These are phyloP conservation scores for Wallacemonas collosoma DNA, from an alignment of 208 protist species.

Conservation along the genomic window DNA sequence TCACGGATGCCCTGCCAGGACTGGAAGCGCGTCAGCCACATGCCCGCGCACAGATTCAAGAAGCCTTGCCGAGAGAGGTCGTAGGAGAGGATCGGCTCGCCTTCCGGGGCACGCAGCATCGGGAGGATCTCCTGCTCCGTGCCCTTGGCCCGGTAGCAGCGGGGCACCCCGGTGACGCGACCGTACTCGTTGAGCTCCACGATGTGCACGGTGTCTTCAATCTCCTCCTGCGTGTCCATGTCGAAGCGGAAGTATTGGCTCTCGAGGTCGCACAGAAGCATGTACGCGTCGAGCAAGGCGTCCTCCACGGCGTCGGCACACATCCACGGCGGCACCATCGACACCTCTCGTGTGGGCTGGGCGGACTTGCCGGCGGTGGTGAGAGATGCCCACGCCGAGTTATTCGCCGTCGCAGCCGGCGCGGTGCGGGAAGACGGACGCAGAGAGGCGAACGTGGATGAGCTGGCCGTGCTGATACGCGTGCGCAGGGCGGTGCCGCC, in stretches of 20 bases:
- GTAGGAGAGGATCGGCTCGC: conserved; percentile 5
- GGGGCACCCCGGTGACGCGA: conserved; percentile 19
- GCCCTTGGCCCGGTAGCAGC: conserved; percentile 34
- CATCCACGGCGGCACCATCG: conserved; percentile 3
- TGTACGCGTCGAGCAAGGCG: conserved; percentile 11
- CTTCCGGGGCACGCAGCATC: conserved; percentile 38
- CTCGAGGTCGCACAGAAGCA: conserved; percentile 21
- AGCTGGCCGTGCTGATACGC: not conserved
- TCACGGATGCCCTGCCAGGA: conserved; percentile 10
- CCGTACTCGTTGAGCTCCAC: conserved; percentile 34
- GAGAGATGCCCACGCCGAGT: not conserved
- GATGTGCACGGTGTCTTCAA: conserved; percentile 43
- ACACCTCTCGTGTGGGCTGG: not conserved
- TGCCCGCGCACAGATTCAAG: conserved; percentile 29
- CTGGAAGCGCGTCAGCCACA: conserved; percentile 43
- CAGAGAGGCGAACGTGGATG: not conserved
- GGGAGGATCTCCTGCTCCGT: conserved; percentile 37
- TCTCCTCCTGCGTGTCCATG: conserved; percentile 42
- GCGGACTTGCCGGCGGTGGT: not conserved
- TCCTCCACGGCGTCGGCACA: conserved; percentile 9
- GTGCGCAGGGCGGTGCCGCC: not conserved
- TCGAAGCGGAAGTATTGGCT: conserved; percentile 38
- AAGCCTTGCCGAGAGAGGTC: conserved; percentile 30
- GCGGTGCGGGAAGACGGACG: not conserved
- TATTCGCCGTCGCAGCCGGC: not conserved